Base-by-base conservation (phyloP, 768 basidiomycete species). In the Mycena metata region DNA sequence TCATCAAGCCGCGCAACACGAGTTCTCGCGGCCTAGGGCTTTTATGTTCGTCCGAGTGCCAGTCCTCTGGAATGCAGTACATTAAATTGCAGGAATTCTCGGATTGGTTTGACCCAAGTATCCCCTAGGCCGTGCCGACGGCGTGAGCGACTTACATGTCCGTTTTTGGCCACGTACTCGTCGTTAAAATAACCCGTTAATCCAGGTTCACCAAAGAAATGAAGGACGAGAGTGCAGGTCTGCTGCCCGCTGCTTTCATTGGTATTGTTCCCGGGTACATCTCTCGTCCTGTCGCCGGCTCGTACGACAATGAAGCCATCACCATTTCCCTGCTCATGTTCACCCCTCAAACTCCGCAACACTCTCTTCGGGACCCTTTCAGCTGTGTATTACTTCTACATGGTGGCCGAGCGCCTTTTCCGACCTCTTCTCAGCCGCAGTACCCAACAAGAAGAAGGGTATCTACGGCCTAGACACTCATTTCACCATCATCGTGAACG, bases 71-170 rank as follows among this genome's bases (percentile, higher is more conserved):
- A n/a, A 7, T n/a, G 5, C 19, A 6, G 23, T 39, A 35, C 56
- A 51, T 60, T 23, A 67, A 52, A 41, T 16, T 61, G 17, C 69
- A 98, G 96, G 97, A 94, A 90, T 99, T 99, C 83, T 99, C 98
- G 98, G 99, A 99, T 77, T 99, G 98, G 98, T 99, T 99, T 77
- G 98, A 99, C 81, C 96, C 96, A 23, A 98, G 98, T 99, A 99
- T 75, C 98, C 98, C 13, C 90, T 99, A 0, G 98, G 98, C 51
- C 95, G 98, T 75, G 96, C 98, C 56, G 23, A 99, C 98, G 0
- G 98, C 97, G 17, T 98, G 93, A 92, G 90, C 96, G 21, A 98
- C 96, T 8, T 98, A 98, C 77, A 92, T 97, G 96, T 96, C 74
- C 74, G 90, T 80, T 30, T 36, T 15, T 17, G 21, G n/a, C 26